These are phyloP conservation scores for Gossypium thurberi DNA, from an alignment of 345 rosid genomes.

Conservation along the genomic window DNA sequence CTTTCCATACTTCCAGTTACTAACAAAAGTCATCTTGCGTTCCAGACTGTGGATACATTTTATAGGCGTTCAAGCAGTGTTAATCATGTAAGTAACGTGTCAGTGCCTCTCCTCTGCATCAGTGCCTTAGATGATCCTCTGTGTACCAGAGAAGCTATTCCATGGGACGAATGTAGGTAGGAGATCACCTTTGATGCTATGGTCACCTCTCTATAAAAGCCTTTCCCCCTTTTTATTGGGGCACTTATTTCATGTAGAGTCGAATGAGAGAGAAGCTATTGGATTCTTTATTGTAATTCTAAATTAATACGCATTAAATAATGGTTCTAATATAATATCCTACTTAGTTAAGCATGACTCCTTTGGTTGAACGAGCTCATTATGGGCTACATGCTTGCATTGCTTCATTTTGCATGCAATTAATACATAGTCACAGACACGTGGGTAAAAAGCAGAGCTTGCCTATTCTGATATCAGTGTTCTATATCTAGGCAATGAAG, in stretches of 20 bases:
- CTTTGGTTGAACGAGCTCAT: not conserved
- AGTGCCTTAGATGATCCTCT: constrained; percentile 91
- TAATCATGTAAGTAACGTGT: constrained; percentile 48
- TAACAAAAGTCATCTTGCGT: constrained; percentile 4
- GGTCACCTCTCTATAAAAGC: not conserved
- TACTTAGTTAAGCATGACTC: not conserved
- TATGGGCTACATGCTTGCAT: not conserved
- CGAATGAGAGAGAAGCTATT: not conserved
- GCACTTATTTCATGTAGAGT: not conserved
- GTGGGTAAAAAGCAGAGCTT: not conserved
- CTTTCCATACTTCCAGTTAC: not conserved
- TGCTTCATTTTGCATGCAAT: not conserved
- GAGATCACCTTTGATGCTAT: not conserved
- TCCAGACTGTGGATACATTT: constrained; percentile 79
- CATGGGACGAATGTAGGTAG: constrained; percentile 93
- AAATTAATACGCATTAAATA: not conserved
- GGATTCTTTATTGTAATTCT: not conserved
- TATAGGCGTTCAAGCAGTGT: constrained; percentile 76
- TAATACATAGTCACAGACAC: not conserved
- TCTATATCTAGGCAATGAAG: not conserved
- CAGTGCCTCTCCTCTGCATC: constrained; percentile 72
- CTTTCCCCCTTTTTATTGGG: not conserved
- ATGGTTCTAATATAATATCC: not conserved
- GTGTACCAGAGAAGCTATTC: constrained; percentile 85
- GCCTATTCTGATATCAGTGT: not conserved